Evolutionary conservation across 306 rosid genomes (phyloP).

Genomic region (Calophaca sinica): DNA sequence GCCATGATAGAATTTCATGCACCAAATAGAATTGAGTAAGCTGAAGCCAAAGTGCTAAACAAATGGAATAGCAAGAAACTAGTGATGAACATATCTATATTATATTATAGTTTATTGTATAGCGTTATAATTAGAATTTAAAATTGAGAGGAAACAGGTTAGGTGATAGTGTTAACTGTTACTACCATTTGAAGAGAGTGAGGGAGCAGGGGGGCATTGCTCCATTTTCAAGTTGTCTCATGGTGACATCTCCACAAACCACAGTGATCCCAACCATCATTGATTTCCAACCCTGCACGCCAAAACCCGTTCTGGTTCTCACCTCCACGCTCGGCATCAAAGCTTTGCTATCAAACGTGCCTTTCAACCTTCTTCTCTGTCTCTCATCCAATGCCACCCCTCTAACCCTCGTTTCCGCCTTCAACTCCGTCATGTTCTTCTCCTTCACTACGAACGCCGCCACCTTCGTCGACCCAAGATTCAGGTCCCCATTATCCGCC

Average conservation of each 20-base stretch:
- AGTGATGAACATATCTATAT: no score
- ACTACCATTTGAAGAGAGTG: slow-evolving; percentile 66
- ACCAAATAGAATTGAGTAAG: no score
- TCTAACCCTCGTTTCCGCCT: slow-evolving; percentile 53
- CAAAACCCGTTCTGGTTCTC: slow-evolving; percentile 50
- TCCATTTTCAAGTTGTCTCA: slow-evolving; percentile 60
- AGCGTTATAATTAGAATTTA: no score
- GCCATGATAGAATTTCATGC: no score
- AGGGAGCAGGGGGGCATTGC: slow-evolving; percentile 64
- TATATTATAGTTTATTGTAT: no score
- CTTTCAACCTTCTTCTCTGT: slow-evolving; percentile 51
- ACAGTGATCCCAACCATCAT: slow-evolving; percentile 50
- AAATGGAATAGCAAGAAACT: no score
- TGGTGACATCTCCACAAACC: slow-evolving; percentile 60
- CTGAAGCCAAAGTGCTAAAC: no score
- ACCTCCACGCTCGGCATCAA: slow-evolving; percentile 56
- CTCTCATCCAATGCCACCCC: slow-evolving; percentile 45
- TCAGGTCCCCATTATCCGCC: slow-evolving; percentile 35
- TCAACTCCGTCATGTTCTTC: slow-evolving; percentile 51
- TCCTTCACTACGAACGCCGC: slow-evolving; percentile 51
- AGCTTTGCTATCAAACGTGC: slow-evolving; percentile 43
- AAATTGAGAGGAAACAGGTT: background rate
- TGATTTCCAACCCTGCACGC: slow-evolving; percentile 50
- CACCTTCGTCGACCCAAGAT: slow-evolving; percentile 42
- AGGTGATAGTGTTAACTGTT: background rate